Evolutionary conservation across 139 green algal species (phyloP).

Genomic region (Chlorella ohadii): DNA sequence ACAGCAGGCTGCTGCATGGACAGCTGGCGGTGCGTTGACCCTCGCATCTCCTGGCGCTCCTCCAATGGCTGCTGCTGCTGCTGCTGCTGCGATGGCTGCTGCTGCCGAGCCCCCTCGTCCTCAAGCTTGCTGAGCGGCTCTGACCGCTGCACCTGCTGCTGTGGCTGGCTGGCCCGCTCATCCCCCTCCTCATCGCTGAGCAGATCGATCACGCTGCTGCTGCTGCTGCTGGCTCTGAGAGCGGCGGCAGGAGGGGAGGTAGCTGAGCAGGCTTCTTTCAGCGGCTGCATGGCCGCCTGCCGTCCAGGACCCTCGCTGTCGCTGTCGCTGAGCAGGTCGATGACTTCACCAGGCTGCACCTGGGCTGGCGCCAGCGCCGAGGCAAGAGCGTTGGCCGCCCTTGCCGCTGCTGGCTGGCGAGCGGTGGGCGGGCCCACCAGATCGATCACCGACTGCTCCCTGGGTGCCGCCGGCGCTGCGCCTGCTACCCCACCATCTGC

Average conservation of each 20-base stretch:
- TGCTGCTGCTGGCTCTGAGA: not conserved
- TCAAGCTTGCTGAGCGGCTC: not conserved
- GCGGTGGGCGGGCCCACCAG: not conserved
- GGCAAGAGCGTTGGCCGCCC: not conserved
- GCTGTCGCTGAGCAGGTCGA: constrained; percentile 2
- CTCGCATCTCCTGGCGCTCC: not conserved
- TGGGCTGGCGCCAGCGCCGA: not conserved
- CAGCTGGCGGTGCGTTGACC: not conserved
- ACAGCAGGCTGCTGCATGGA: not conserved
- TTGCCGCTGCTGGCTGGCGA: too few species aligned
- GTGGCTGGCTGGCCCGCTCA: not conserved
- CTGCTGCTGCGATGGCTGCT: not conserved
- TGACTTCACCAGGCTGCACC: not conserved
- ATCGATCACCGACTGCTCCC: not conserved
- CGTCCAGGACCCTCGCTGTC: not conserved
- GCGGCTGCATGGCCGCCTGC: not conserved
- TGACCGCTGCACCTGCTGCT: not conserved
- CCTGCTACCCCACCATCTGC: too few species aligned
- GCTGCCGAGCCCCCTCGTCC: not conserved
- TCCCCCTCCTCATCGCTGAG: not conserved
- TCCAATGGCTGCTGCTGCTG: not conserved
- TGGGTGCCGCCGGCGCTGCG: not conserved
- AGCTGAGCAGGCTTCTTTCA: not conserved
- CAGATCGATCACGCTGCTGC: not conserved
- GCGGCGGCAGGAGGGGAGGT: not conserved